These are phyloP conservation scores for Thalassiosira hispida DNA, from an alignment of 352 stramenopile genomes.

Conservation along the genomic window DNA sequence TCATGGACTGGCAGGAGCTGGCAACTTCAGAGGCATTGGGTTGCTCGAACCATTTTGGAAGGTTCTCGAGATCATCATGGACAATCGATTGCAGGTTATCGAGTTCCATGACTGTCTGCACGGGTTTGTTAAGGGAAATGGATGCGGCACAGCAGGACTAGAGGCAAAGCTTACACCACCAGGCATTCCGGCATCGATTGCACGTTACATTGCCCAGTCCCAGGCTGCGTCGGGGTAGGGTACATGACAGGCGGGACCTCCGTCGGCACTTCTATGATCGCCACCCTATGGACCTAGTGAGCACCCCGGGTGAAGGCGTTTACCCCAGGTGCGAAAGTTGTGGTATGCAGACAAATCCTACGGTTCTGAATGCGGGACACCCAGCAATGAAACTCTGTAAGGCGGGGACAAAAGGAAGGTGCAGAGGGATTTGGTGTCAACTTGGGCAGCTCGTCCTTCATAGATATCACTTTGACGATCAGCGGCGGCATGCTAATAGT, in stretches of 20 bases:
- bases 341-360: background rate
- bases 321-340: background rate
- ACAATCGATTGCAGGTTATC: background rate
- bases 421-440: background rate
- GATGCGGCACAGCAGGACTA: conserved; percentile 5
- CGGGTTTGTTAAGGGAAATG: background rate
- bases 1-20: no score
- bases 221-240: background rate
- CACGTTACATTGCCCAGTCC: background rate
- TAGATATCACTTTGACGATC: background rate
- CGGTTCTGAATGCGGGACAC: no score
- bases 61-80: conserved; percentile 17
- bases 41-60: conserved; percentile 28
- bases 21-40: conserved; percentile 15
- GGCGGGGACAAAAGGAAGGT: background rate
- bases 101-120: conserved; percentile 26
- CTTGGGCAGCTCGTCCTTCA: background rate
- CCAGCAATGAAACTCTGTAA: background rate
- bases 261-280: background rate
- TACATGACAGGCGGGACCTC: background rate
- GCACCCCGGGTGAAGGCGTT: background rate
- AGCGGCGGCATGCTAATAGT: background rate
- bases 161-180: conserved; percentile 19
- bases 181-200: background rate
- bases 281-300: background rate